Evolutionary conservation across 2,329 filamentous ascomycete genomes (phyloP).

Genomic region (Calonectria ilicicola): DNA sequence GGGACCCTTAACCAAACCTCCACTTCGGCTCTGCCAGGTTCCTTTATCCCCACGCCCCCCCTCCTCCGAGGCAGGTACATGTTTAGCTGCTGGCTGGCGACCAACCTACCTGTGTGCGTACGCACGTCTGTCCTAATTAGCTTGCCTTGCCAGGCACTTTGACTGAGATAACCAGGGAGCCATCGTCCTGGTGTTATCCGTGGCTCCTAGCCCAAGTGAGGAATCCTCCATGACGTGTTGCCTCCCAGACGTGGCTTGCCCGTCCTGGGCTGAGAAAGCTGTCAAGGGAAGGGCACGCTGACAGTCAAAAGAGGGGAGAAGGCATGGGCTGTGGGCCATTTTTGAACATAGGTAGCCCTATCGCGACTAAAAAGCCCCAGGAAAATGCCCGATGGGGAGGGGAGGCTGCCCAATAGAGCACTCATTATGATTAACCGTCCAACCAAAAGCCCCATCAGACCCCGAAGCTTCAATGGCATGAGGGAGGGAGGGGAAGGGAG

Average conservation of each 20-base stretch:
- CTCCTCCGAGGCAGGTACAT: neutral
- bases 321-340: slow-evolving; percentile 11
- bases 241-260: slow-evolving; percentile 8
- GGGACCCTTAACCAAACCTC: slow-evolving; percentile 6
- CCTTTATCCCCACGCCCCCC: neutral
- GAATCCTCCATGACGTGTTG: slow-evolving; percentile 11
- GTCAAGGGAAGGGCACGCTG: neutral
- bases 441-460: slow-evolving; percentile 13
- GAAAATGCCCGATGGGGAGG: slow-evolving; percentile 17
- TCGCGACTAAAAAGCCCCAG: neutral
- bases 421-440: slow-evolving; percentile 10
- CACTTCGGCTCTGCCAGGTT: slow-evolving; percentile 7
- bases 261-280: slow-evolving; percentile 5
- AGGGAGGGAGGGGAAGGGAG: slow-evolving; percentile 5
- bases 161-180: slow-evolving; percentile 12
- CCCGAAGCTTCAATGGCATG: slow-evolving; percentile 14
- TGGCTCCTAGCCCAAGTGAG: neutral
- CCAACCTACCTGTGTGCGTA: neutral
- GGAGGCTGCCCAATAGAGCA: slow-evolving; percentile 18
- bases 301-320: neutral
- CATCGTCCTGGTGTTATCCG: neutral
- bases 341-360: slow-evolving; percentile 18
- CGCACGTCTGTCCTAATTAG: slow-evolving; percentile 15
- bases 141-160: neutral
- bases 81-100: neutral